A percentile compares a stretch with the other conserved stretches of the same genome.
These are phyloP conservation scores for Helenozyma rhizophorensis DNA, from an alignment of 805 yeast genomes.

Conservation along the genomic window DNA sequence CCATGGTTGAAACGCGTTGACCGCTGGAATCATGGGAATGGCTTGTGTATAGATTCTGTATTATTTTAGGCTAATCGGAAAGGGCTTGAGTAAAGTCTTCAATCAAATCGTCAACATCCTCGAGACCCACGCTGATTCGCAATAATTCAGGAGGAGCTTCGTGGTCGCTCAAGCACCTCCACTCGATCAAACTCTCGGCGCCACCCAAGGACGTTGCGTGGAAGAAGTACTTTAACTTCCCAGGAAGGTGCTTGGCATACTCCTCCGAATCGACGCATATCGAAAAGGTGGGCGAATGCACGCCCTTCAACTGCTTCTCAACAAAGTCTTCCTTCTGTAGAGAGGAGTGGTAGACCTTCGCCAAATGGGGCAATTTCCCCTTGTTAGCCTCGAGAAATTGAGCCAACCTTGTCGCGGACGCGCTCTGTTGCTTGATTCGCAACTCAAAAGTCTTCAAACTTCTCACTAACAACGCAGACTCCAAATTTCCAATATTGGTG, in stretches of 20 bases:
- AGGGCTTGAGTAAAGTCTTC: slow-evolving; percentile 66
- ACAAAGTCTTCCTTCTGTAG: slow-evolving; percentile 70
- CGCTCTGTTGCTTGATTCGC: slow-evolving; percentile 64
- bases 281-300: slow-evolving; percentile 70
- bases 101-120: slow-evolving; percentile 71
- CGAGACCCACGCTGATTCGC: slow-evolving; percentile 79
- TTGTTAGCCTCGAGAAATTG: slow-evolving; percentile 50
- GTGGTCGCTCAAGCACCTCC: slow-evolving; percentile 73
- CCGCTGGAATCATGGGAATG: neutral
- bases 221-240: slow-evolving; percentile 62
- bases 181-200: slow-evolving; percentile 83
- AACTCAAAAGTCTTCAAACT: slow-evolving; percentile 78
- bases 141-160: slow-evolving; percentile 53
- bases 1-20: slow-evolving; percentile 1
- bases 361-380: slow-evolving; percentile 44
- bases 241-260: slow-evolving; percentile 61
- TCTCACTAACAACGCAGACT: slow-evolving; percentile 67
- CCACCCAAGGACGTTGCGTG: slow-evolving; percentile 96
- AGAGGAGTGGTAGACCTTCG: slow-evolving; percentile 64
- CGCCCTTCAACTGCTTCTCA: slow-evolving; percentile 59
- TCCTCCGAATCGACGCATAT: slow-evolving; percentile 48
- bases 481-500: slow-evolving; percentile 74
- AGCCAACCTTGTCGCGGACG: slow-evolving; percentile 59
- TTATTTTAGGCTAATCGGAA: neutral
- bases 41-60: neutral